Percentiles rank a stretch among this genome's conserved stretches.
These are phyloP conservation scores for Domatiomyces globalis DNA, from an alignment of 2,329 filamentous ascomycete species.

Conservation along the genomic window DNA sequence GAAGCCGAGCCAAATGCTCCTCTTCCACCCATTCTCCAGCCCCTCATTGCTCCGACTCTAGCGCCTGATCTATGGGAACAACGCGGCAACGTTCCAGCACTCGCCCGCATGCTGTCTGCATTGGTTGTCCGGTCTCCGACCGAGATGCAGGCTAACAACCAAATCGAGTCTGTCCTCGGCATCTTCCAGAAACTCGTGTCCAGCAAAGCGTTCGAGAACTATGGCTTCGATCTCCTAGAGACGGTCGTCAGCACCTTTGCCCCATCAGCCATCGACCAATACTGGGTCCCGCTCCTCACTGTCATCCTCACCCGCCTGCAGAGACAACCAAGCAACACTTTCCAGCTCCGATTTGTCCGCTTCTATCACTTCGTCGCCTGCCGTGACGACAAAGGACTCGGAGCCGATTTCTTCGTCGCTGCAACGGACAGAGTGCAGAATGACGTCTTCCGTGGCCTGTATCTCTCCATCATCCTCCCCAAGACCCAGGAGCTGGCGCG, in stretches of 20 bases:
- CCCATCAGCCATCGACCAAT: slow-evolving; percentile 52
- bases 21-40: slow-evolving; percentile 67
- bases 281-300: slow-evolving; percentile 65
- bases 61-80: slow-evolving; percentile 79
- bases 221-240: slow-evolving; percentile 84
- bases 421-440: slow-evolving; percentile 70
- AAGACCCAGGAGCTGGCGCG: slow-evolving; percentile 78
- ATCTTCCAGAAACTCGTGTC: slow-evolving; percentile 86
- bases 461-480: slow-evolving; percentile 72
- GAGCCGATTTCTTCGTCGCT: slow-evolving; percentile 80
- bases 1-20: slow-evolving; percentile 70
- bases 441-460: slow-evolving; percentile 41
- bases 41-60: slow-evolving; percentile 63
- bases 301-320: slow-evolving; percentile 62
- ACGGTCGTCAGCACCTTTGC: slow-evolving; percentile 60
- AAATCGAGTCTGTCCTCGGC: slow-evolving; percentile 76
- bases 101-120: slow-evolving; percentile 69
- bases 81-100: slow-evolving; percentile 80
- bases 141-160: slow-evolving; percentile 61
- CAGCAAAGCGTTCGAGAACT: slow-evolving; percentile 68
- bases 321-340: slow-evolving; percentile 66
- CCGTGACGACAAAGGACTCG: slow-evolving; percentile 63
- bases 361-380: slow-evolving; percentile 91
- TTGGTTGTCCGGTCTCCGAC: slow-evolving; percentile 66
- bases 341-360: slow-evolving; percentile 74